phyloP scores from a whole-genome alignment of 2,329 filamentous ascomycete genomes.

The Cercospora nicotianae region DNA sequence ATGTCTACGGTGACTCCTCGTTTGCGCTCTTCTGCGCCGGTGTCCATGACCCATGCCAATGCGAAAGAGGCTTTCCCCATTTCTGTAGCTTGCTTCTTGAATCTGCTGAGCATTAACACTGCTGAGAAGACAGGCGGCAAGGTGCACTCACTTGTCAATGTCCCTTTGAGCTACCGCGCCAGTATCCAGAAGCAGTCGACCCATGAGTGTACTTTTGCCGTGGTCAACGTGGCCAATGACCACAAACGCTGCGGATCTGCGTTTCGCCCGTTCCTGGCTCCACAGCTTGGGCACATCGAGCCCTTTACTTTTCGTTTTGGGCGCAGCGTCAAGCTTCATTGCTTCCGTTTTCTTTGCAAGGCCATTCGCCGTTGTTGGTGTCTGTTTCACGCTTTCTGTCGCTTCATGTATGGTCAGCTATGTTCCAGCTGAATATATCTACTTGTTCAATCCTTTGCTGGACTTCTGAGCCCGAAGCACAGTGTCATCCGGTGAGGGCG shows the following conservation, averaged over 20 bases:
- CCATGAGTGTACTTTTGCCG: conserved; percentile 97
- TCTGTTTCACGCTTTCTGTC: conserved; percentile 26
- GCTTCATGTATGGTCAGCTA: conserved; percentile 18
- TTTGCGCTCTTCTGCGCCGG: conserved; percentile 82
- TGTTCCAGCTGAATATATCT: conserved; percentile 5
- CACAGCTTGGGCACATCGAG: conserved; percentile 63
- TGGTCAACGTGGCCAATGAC: conserved; percentile 86
- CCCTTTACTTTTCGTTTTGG: conserved; percentile 68
- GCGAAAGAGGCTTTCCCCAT: conserved; percentile 96
- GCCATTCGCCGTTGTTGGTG: conserved; percentile 23
- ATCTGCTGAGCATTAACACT: conserved; percentile 26
- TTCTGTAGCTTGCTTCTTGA: conserved; percentile 74
- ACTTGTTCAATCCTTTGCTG: conserved; percentile 38
- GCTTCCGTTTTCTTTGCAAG: conserved; percentile 35
- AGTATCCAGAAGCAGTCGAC: conserved; percentile 83
- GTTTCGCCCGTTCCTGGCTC: conserved; percentile 27
- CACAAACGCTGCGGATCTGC: conserved; percentile 37
- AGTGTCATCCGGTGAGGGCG: conserved; percentile 38
- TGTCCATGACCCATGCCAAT: conserved; percentile 94
- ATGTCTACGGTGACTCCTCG: conserved; percentile 96
- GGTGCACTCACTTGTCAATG: conserved; percentile 62
- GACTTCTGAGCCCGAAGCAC: conserved; percentile 33
- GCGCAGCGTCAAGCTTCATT: conserved; percentile 31
- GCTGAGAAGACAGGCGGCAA: background rate
- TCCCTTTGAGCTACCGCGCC: conserved; percentile 85